A percentile compares a stretch with the other conserved stretches of the same genome.
phyloP scores from a whole-genome alignment of 768 basidiomycete genomes.

The Thelephora aurantiotincta region DNA sequence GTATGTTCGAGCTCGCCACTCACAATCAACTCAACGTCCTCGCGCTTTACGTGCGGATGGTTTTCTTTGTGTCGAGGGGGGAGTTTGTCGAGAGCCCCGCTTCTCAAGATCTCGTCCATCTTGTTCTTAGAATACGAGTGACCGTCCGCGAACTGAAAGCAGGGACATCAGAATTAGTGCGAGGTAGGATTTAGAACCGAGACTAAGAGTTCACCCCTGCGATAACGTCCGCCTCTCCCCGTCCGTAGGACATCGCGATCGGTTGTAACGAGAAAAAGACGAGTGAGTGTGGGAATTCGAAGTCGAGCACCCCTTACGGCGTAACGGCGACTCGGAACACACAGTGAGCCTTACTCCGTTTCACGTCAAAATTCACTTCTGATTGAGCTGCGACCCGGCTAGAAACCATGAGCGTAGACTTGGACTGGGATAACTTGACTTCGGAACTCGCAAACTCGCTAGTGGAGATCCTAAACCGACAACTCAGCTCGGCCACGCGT shows the following conservation, averaged over 20 bases:
- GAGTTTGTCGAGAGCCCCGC: conserved; percentile 43
- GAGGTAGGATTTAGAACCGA: neutral
- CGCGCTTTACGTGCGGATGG: conserved; percentile 28
- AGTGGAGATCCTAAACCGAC: conserved; percentile 64
- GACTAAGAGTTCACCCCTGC: conserved; percentile 35
- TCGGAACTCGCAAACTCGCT: conserved; percentile 52
- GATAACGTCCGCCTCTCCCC: conserved; percentile 52
- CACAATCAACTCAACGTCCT: conserved; percentile 55
- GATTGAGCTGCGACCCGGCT: too few relatives aligned
- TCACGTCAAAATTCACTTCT: too few relatives aligned
- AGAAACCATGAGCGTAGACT: conserved; percentile 74
- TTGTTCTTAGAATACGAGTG: conserved; percentile 53
- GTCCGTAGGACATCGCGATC: conserved; percentile 21
- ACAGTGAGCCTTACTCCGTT: too few relatives aligned
- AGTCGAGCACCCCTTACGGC: too few relatives aligned
- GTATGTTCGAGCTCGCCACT: conserved; percentile 9
- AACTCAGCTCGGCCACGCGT: conserved; percentile 53
- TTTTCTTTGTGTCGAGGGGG: conserved; percentile 33
- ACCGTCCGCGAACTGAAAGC: conserved; percentile 46
- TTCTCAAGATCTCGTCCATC: conserved; percentile 47
- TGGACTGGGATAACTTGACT: conserved; percentile 85
- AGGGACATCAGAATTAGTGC: neutral
- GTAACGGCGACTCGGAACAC: too few relatives aligned
- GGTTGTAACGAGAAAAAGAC: too few relatives aligned
- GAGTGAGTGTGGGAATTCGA: too few relatives aligned